Evolutionary conservation across 2,329 filamentous ascomycete genomes (phyloP).

Genomic region (Aspergillus phoenicis): DNA sequence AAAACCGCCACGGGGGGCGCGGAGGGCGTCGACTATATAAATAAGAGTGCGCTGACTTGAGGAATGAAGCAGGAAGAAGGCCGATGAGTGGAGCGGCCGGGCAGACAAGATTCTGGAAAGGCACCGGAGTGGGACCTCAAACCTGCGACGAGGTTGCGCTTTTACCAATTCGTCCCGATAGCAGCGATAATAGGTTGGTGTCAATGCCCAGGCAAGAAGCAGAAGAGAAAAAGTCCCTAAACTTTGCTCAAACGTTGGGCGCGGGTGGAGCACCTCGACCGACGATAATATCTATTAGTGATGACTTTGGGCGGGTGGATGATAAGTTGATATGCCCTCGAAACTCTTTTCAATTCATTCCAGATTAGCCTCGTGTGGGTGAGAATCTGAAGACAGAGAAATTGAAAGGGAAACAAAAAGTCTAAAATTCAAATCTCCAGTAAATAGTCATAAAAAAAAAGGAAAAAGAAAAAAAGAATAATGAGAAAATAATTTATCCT

Average conservation of each 20-base stretch:
- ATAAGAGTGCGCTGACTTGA: constrained; percentile 12
- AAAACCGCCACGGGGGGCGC: constrained; percentile 24
- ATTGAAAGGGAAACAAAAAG: neutral
- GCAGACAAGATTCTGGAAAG: constrained; percentile 18
- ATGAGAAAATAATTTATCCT: neutral
- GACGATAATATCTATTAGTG: constrained; percentile 6
- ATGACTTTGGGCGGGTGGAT: neutral
- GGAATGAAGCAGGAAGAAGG: neutral
- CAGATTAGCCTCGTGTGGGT: neutral
- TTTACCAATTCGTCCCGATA: constrained; percentile 14
- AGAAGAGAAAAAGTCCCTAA: neutral
- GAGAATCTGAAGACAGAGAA: constrained; percentile 6
- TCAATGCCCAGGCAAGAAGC: neutral
- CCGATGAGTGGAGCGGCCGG: constrained; percentile 7
- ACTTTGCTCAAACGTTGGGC: constrained; percentile 4
- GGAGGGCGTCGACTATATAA: constrained; percentile 22
- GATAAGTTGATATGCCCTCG: neutral
- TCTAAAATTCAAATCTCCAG: too few species aligned
- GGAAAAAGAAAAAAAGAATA: too few species aligned
- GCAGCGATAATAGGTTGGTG: neutral
- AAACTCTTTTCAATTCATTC: too few species aligned
- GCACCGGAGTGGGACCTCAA: constrained; percentile 6
- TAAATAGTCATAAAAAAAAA: too few species aligned
- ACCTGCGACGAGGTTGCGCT: constrained; percentile 9
- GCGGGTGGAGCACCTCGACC: neutral